Evolutionary conservation across 495 filamentous ascomycete species (phyloP).

Genomic region (Parathielavia hyrcaniae): DNA sequence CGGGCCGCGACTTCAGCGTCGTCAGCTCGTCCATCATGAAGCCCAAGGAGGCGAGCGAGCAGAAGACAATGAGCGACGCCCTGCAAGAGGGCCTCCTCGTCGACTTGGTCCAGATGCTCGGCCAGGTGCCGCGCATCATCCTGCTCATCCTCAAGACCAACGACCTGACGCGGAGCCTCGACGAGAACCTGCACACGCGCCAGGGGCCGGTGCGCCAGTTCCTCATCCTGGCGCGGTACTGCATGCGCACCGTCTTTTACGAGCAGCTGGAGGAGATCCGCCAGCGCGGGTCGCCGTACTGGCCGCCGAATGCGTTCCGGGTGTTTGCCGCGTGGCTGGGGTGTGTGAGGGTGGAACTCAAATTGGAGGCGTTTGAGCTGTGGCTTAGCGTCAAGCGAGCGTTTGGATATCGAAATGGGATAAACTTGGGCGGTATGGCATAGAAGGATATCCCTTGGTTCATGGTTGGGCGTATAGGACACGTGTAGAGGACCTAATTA

Average conservation of each 20-base stretch:
- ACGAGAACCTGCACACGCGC: constrained; percentile 86
- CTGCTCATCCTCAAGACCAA: constrained; percentile 97
- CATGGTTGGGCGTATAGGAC: not conserved
- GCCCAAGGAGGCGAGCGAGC: constrained; percentile 62
- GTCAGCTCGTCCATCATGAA: constrained; percentile 57
- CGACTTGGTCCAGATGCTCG: constrained; percentile 80
- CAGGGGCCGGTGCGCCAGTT: constrained; percentile 85
- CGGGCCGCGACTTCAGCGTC: constrained; percentile 80
- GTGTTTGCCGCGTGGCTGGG: constrained; percentile 48
- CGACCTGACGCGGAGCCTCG: constrained; percentile 88
- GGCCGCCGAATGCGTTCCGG: constrained; percentile 46
- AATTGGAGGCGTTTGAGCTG: constrained; percentile 53
- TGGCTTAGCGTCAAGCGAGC: constrained; percentile 51
- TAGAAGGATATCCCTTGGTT: constrained; percentile 13
- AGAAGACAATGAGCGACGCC: constrained; percentile 71
- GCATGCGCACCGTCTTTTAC: constrained; percentile 77
- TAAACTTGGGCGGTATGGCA: constrained; percentile 14
- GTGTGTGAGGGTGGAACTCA: constrained; percentile 46
- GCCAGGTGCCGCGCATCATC: constrained; percentile 84
- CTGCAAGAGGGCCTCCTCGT: constrained; percentile 82
- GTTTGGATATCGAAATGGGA: constrained; percentile 27
- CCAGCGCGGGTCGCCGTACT: constrained; percentile 38
- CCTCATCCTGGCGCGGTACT: constrained; percentile 90
- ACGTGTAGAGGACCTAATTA: not conserved
- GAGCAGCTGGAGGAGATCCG: constrained; percentile 73